Base-by-base conservation (phyloP, 441 rosid species). In the Omphalea diandra region DNA sequence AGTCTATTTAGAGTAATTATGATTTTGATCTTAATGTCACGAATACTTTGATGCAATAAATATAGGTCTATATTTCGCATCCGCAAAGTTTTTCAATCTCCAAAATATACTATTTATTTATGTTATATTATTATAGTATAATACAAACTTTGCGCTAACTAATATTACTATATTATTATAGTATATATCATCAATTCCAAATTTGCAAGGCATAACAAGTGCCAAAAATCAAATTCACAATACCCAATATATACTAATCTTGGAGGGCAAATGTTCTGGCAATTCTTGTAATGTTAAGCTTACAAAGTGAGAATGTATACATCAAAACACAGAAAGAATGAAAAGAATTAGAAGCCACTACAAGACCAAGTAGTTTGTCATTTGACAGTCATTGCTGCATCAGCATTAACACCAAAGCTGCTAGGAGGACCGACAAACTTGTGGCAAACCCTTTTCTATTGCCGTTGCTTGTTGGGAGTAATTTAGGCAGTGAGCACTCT, bases 401-500 rank as follows among this genome's bases (percentile, higher is more conserved):
- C 77, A 81, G 46, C 68, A 84, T 22, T 62, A 86, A 73, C 24
- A 81, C 73, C 43, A 83, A 35, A 29, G 76, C 69, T 0, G 84
- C 83, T 17, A 88, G 26, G 71, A 83, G 41, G 74, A 78, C 20
- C 5, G 82, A 71, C 20, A 79, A 33, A 60, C 68, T 8, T 4
- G 63, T 7, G 17, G 73, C 67, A 1, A 84, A 69, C 24, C 61
- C 71, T 66, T 40, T 81, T 73, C 78, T 32, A 46, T 77, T 78
- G 57, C 88, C 26, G 65, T 71, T 76, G 75, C 86, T 82, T 66
- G 80, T 79, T 32, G 99, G 99, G 32, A 68, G 68, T 54, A 80
- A 17, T 1, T 84, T 49, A 46, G 99, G 98, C 33, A 95, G 88
- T 0, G 99, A 77, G 60, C 99, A 95, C 47, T 93, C 97, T 71